Conservation (phyloP, 2,329 filamentous ascomycete genomes). For the Corniculantispora saksenae region DNA sequence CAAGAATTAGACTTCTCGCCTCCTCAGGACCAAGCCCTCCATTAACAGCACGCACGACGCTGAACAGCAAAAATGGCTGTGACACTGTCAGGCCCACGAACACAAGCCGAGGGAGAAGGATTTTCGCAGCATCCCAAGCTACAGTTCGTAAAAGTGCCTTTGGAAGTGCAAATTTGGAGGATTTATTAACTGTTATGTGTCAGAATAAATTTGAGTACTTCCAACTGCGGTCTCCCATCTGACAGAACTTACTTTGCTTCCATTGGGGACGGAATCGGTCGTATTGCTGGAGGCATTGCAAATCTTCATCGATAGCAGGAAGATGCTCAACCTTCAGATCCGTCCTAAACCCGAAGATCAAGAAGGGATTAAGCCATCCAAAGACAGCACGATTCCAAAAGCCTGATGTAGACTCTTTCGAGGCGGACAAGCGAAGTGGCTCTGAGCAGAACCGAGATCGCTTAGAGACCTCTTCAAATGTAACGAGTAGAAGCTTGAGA, state of each 20-base stretch:
- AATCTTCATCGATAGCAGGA: not conserved
- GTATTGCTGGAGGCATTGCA: not conserved
- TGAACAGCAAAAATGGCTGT: constrained; percentile 1
- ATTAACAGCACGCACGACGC: not conserved
- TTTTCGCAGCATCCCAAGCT: not conserved
- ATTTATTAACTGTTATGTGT: not conserved
- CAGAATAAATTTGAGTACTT: not conserved
- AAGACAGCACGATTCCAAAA: constrained; percentile 20
- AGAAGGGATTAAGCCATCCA: not conserved
- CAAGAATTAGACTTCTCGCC: not conserved
- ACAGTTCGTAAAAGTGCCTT: not conserved
- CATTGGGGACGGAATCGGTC: not conserved
- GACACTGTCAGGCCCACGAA: not conserved
- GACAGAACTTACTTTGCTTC: not conserved
- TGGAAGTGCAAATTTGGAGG: not conserved
- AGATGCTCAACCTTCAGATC: not conserved
- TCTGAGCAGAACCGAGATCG: not conserved
- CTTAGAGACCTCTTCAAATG: constrained; percentile 36
- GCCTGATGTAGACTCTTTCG: constrained; percentile 24
- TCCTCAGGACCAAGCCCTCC: not conserved
- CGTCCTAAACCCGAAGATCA: not conserved
- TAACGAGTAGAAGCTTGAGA: constrained; percentile 30
- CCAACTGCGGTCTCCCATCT: not conserved
- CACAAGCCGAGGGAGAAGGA: not conserved
- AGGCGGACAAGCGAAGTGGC: not conserved